Evolutionary conservation across 1,284 basidiomycete species (phyloP), one percentile per base, ranked within the genome.

Genomic region (Thelephora terrestris): DNA sequence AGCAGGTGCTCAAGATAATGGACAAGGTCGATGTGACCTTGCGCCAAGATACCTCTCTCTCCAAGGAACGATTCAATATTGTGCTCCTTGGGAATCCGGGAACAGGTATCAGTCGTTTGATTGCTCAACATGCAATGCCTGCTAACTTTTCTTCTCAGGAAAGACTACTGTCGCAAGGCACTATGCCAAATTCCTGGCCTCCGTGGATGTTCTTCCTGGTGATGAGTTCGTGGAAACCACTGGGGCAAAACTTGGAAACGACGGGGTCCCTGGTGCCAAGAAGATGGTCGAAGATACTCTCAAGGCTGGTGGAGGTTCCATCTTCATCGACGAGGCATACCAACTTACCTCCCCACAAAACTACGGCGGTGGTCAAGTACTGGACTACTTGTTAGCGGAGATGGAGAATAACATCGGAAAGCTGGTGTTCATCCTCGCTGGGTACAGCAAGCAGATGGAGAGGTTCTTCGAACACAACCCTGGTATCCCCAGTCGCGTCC

Each of bases 381-480:
- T 84, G 17, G 80, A 84, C 53, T 83, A 76, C 55, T 68, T 85
- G 1, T 69, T 84, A 2, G 78, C 79, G 0, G 81, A 84, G 59
- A 84, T 84, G 78, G 81, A 84, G 55, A 83, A 84, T 59, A 70
- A 71, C 23, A 67, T 78, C 3, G 82, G 79, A 7, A 75, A 66
- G 14, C 55, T 81, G n/a, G 76, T 81, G 3, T 85, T 85, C 62
- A 78, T 85, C 53, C 64, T 85, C 6, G 81, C 81, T 0, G 81
- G 81, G 1, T 84, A 84, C 58, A 73, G 66, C 60, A 78, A 74
- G 49, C 67, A 85, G 60, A 84, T 85, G 82, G 81, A 85, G 53
- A 76, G 70, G 49, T 85, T 85, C 63, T 84, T 85, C 52, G 78
- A 82, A 50, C 80, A 83, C 55, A 85, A 85, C 52, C 80, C 82